Base-by-base conservation (phyloP, 2,329 filamentous ascomycete genomes). In the Neonectria faginata region DNA sequence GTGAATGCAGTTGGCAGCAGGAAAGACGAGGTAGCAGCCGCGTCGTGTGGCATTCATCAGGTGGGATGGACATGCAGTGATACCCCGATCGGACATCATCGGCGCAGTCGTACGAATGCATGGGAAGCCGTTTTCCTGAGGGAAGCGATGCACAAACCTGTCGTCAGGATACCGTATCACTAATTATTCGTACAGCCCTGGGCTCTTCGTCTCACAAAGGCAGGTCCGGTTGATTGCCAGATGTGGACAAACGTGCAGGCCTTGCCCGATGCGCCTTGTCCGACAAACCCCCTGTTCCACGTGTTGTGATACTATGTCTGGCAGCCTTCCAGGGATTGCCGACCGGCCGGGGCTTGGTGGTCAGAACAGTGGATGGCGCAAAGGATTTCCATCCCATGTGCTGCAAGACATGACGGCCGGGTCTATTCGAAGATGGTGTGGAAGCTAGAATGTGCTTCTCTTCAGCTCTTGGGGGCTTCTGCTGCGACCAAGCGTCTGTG, bases 211-310 rank as follows among this genome's bases (percentile, higher is more conserved):
- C 50, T 64, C 36, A 50, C 41, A 25, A 58, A 18, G 16, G 39
- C 8, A 41, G n/a, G 52, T 33, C 33, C 63, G 60, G 61, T 12
- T 29, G 48, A 27, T 62, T 70, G 64, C 70, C 63, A 44, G 42
- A 71, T 65, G 14, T 44, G 65, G 67, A 71, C 51, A 59, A 50
- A 65, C 54, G 53, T 68, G 68, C 68, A 72, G 60, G 41, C 53
- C 57, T 52, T 58, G 59, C 42, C 20, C 58, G 54, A 41, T 22
- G 65, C 39, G 52, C 63, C 62, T 50, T 58, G 61, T 45, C 29
- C 54, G 47, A 47, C 31, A 64, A 57, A 14, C 27, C 58, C 66
- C 66, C 56, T 65, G 56, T 54, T 58, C 64, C 62, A 63, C 62
- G 51, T 64, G 60, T 64, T 57, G 64, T 56, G 9, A 52, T 51